Conservation (phyloP, 2,329 filamentous ascomycete genomes). For the Mycocentrospora acerina region DNA sequence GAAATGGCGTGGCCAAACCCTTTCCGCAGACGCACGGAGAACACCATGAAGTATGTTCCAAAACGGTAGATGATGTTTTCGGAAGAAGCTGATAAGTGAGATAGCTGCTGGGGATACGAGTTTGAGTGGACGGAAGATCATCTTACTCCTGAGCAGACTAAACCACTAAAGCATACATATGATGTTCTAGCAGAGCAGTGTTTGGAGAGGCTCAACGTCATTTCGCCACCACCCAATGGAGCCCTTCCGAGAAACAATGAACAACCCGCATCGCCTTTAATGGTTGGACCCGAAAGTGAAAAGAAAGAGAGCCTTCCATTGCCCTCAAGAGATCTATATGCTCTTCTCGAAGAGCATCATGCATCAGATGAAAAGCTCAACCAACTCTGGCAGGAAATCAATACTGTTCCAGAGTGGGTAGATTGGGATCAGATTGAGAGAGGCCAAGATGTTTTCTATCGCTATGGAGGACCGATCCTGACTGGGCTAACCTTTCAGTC, state of each 20-base stretch:
- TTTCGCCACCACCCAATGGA: conserved; percentile 53
- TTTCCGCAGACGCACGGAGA: conserved; percentile 45
- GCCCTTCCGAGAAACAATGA: conserved; percentile 43
- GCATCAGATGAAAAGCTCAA: conserved; percentile 57
- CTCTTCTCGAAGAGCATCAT: conserved; percentile 61
- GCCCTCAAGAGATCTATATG: conserved; percentile 61
- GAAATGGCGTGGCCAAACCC: conserved; percentile 48
- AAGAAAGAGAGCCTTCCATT: conserved; percentile 36
- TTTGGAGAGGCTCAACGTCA: conserved; percentile 62
- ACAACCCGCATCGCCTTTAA: conserved; percentile 27
- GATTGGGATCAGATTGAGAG: conserved; percentile 74
- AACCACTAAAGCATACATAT: conserved; percentile 65
- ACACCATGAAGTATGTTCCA: conserved; percentile 45
- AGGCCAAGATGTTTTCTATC: conserved; percentile 76
- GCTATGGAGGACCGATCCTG: conserved; percentile 68
- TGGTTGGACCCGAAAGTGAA: conserved; percentile 27
- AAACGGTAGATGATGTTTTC: conserved; percentile 13
- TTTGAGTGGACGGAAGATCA: conserved; percentile 72
- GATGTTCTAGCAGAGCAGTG: conserved; percentile 69
- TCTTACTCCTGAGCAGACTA: conserved; percentile 59
- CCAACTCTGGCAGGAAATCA: conserved; percentile 66
- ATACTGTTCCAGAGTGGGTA: conserved; percentile 71
- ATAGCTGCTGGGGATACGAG: conserved; percentile 62
- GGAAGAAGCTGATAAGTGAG: conserved; percentile 11
- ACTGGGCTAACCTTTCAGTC: conserved; percentile 66